Evolutionary conservation across 176 grass and related monocot species (phyloP).

Genomic region (Neostapfia colusana): DNA sequence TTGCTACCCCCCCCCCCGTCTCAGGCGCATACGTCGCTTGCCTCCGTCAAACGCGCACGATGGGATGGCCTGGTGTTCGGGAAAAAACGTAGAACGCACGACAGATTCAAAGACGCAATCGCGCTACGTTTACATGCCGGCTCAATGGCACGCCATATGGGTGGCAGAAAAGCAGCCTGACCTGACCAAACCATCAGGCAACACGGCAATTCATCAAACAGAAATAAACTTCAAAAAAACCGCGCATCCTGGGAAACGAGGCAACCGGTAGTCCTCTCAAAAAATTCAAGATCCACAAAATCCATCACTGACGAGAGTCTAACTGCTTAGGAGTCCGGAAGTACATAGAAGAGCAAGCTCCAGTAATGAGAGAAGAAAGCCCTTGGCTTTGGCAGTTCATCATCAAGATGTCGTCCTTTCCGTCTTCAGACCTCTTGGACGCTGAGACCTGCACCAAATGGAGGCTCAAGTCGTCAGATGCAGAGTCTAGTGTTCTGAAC

Average conservation of each 20-base stretch:
- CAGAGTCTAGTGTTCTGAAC: not conserved
- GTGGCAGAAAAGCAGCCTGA: too few relatives aligned
- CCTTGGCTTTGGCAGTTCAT: constrained; percentile 8
- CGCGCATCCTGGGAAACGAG: not conserved
- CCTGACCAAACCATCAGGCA: too few relatives aligned
- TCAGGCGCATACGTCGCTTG: too few relatives aligned
- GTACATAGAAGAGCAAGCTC: constrained; percentile 26
- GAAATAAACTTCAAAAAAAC: not conserved
- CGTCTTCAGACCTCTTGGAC: constrained; percentile 56
- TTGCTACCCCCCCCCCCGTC: too few relatives aligned
- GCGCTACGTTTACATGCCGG: too few relatives aligned
- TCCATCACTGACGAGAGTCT: constrained; percentile 5
- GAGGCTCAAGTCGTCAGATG: not conserved
- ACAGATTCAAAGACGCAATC: too few relatives aligned
- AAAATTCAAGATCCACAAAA: constrained; percentile 25
- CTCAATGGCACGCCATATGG: too few relatives aligned
- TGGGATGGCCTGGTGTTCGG: too few relatives aligned
- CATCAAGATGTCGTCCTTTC: not conserved
- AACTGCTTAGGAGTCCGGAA: constrained; percentile 40
- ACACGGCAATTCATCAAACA: not conserved
- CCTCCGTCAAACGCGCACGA: too few relatives aligned
- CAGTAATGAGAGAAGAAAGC: constrained; percentile 14
- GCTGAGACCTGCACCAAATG: constrained; percentile 48
- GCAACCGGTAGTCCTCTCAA: not conserved
- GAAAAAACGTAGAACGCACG: too few relatives aligned